Percentiles rank a stretch among this genome's conserved stretches.
Conservation (phyloP, 2,329 filamentous ascomycete genomes). For the Fusarium musae region DNA sequence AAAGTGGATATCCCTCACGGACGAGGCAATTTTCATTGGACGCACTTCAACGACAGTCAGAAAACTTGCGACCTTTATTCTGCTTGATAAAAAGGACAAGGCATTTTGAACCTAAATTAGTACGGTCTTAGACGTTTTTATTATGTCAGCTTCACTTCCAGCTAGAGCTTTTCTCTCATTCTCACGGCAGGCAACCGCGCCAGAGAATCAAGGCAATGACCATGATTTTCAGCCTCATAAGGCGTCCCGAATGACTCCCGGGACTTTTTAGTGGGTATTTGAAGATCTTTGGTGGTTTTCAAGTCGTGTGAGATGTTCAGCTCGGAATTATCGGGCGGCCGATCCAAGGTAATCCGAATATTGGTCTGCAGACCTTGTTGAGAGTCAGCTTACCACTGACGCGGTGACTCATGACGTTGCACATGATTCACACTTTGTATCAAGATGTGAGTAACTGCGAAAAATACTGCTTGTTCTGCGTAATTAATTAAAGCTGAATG, state of each 20-base stretch:
- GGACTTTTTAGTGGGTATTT: background rate
- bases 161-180: background rate
- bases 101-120: too few species aligned
- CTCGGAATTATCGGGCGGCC: conserved; percentile 16
- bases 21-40: background rate
- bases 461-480: background rate
- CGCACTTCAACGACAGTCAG: background rate
- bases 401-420: background rate
- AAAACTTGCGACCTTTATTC: accelerated
- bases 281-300: background rate
- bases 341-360: background rate
- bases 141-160: accelerated
- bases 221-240: conserved; percentile 7
- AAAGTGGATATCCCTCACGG: background rate
- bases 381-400: background rate
- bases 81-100: accelerated
- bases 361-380: background rate
- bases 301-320: background rate
- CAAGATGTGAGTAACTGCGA: accelerated
- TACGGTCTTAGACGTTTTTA: accelerated
- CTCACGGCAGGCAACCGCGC: background rate
- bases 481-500: background rate
- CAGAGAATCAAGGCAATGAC: background rate
- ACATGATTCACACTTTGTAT: background rate
- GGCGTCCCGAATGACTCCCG: background rate